Evolutionary conservation across 257 asterid species (phyloP).

Genomic region (Mitragyna speciosa): DNA sequence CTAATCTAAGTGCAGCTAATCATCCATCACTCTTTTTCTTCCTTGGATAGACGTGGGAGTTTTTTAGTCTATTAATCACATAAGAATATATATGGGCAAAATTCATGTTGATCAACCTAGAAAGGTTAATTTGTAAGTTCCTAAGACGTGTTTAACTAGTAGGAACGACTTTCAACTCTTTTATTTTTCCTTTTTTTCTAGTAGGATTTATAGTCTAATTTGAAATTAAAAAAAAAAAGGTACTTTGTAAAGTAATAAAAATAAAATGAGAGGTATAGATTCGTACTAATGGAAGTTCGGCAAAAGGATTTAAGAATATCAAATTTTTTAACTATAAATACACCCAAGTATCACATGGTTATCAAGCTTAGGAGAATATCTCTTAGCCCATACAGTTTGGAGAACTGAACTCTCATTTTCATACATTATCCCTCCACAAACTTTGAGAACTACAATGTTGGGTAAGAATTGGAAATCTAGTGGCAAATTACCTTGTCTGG

Average conservation of each 20-base stretch:
- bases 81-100: background rate
- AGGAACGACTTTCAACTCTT: too few species aligned
- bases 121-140: too few species aligned
- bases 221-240: too few species aligned
- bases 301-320: background rate
- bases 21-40: background rate
- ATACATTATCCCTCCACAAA: background rate
- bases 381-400: background rate
- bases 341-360: background rate
- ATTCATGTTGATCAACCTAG: background rate
- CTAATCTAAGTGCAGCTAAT: background rate
- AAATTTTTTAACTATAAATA: constrained; percentile 5
- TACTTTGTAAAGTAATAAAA: background rate
- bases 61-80: too few species aligned
- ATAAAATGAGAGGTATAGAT: background rate
- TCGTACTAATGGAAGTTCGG: background rate
- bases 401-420: background rate
- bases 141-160: too few species aligned
- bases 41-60: background rate
- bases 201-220: too few species aligned
- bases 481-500: constrained; percentile 22
- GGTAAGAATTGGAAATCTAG: constrained; percentile 26
- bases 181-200: too few species aligned
- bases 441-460: constrained; percentile 25
- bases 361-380: background rate